These are phyloP conservation scores for Cutaneotrichosporon sp. DNA, from an alignment of 1,284 basidiomycete species.

Conservation along the genomic window DNA sequence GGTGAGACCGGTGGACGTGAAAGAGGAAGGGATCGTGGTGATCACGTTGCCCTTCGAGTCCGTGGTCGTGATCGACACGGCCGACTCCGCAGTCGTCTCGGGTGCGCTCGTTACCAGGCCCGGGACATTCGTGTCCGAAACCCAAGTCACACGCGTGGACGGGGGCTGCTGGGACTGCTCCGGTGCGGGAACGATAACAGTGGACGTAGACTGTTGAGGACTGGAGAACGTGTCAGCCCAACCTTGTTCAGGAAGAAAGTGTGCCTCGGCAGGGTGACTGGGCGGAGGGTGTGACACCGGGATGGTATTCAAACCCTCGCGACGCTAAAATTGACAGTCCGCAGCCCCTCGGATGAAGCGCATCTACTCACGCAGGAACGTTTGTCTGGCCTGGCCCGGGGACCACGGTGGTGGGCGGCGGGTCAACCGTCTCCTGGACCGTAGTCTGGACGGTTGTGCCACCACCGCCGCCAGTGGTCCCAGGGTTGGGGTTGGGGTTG, in stretches of 20 bases:
- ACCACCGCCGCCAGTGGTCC: neutral
- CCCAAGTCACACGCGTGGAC: neutral
- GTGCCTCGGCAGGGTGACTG: neutral
- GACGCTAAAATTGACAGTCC: neutral
- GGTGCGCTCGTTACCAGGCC: neutral
- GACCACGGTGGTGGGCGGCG: neutral
- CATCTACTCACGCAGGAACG: neutral
- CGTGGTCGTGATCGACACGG: slow-evolving; percentile 41
- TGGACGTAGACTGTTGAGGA: slow-evolving; percentile 8
- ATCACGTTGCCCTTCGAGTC: slow-evolving; percentile 36
- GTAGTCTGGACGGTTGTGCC: neutral
- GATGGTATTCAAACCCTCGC: neutral
- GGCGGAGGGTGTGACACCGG: slow-evolving; percentile 2
- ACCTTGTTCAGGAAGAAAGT: neutral
- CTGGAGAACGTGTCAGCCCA: neutral
- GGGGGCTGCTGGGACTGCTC: neutral
- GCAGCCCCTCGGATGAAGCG: neutral
- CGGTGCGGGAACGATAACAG: slow-evolving; percentile 4
- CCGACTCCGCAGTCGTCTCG: slow-evolving; percentile 23
- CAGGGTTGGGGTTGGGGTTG: slow-evolving; percentile 2
- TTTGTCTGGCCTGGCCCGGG: neutral
- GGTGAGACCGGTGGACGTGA: slow-evolving; percentile 44
- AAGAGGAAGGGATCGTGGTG: slow-evolving; percentile 41
- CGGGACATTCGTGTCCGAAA: neutral
- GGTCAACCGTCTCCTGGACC: neutral